Conservation (phyloP, 2,329 filamentous ascomycete species). For the Aspergillus hortae region DNA sequence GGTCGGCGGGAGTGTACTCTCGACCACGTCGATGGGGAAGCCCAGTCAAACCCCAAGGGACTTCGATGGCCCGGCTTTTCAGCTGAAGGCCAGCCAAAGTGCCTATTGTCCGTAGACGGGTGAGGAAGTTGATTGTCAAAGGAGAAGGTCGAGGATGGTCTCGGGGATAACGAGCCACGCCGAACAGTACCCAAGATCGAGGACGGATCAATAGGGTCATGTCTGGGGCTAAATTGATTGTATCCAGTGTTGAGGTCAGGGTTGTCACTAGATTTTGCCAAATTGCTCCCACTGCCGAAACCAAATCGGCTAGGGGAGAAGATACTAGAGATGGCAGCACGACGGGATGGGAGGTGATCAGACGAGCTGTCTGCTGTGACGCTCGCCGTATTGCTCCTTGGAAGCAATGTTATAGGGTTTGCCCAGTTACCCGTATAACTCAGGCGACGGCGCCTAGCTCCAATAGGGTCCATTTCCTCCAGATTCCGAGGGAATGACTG, state of each 20-base stretch:
- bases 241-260: conserved; percentile 38
- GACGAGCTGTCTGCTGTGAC: conserved; percentile 42
- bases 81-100: conserved; percentile 63
- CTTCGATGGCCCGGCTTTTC: conserved; percentile 54
- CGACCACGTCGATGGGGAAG: conserved; percentile 61
- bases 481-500: conserved; percentile 60
- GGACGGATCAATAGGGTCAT: conserved; percentile 46
- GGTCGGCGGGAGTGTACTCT: conserved; percentile 74
- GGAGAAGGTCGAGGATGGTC: conserved; percentile 53
- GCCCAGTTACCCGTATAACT: conserved; percentile 58
- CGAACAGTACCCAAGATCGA: conserved; percentile 42
- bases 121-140: conserved; percentile 61
- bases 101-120: conserved; percentile 74
- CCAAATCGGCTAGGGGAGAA: conserved; percentile 40
- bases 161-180: conserved; percentile 43
- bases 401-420: conserved; percentile 47
- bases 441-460: conserved; percentile 49
- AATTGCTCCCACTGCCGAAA: conserved; percentile 27
- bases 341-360: conserved; percentile 36
- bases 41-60: conserved; percentile 54
- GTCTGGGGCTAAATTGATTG: conserved; percentile 46
- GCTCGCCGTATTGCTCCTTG: conserved; percentile 42
- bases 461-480: conserved; percentile 50
- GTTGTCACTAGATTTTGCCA: conserved; percentile 29
- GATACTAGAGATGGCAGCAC: conserved; percentile 41